Evolutionary conservation across 1,284 basidiomycete species (phyloP), one percentile per base, ranked within the genome.

Genomic region (Heterobasidion irregulare): DNA sequence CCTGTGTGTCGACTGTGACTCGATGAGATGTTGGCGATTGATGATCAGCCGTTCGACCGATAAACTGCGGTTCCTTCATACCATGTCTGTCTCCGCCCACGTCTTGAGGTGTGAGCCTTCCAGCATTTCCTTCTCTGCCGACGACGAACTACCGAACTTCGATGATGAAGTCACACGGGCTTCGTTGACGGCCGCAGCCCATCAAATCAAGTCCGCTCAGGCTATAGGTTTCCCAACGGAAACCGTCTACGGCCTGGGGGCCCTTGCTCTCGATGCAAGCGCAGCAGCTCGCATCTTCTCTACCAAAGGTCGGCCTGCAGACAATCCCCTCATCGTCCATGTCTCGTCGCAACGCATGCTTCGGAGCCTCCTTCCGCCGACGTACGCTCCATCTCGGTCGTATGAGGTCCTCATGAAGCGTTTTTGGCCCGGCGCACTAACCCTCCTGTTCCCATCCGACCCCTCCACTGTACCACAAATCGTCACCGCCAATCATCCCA

Each of bases 271-370:
- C 44, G 73, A 85, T 57, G 64, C 81, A 0, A 64, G 71, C 16
- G 94, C 94, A 8, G 79, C 84, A 3, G 68, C 77, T 1, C 79
- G 78, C 59, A 96, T 99, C 63, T 99, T 95, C 70, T 74, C 79
- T 9, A 90, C 91, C 56, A 99, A 99, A 67, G 91, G 94, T 44
- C 79, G 97, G 49, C 97, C 97, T 1, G 75, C 89, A 3, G 97
- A 99, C 71, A 99, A 99, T 68, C 97, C 97, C 0, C 79, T 99
- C 53, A 99, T 99, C 74, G 92, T 98, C 35, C 97, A 99, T 71
- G 84, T 99, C 57, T 93, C 92, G 6, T 94, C 93, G 1, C 72
- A 82, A 15, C 65, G 77, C 49, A 98, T 98, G 95, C 81, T 98
- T 16, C 68, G 70, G 8, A 74, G 79, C 2, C 75, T 96, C 62